Evolutionary conservation across 345 rosid species (phyloP), one percentile per base, ranked within the genome.

Genomic region (Dipteronia dyeriana): DNA sequence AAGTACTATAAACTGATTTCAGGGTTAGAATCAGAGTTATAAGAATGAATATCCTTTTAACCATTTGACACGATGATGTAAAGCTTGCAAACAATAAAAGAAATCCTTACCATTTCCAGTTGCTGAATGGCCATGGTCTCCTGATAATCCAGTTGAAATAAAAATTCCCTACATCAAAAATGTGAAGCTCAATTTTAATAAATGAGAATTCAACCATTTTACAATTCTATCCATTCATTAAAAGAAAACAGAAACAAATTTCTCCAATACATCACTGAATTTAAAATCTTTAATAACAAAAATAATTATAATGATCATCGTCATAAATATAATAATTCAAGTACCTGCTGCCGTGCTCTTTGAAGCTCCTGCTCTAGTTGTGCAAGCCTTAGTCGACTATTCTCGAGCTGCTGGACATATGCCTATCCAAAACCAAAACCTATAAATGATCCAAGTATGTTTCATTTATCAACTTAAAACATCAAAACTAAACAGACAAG

Each of bases 391-490:
- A 88, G 70, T 41, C 92, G 83, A 75, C 97, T 87, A 73, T 61
- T 88, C 88, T 93, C 98, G 11, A 95, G 94, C 80, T 91, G 99
- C 88, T 91, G 98, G 76, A 93, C 97, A 83, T 93, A 95, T 73
- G 96, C 99, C 98, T 95, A 82, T 65, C 73, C 85, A 90, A 88
- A 86, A 82, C 74, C 83, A 79, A 85, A 85, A 84, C 84, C 86
- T 75, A 88, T 84, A 71, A 89, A 78, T 80, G 70, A 84, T 79
- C 80, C 81, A 82, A 75, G 74, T 79, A 77, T 84, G 79, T 76
- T 73, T 74, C 59, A 70, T 71, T 79, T 60, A 77, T 62, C 38
- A 79, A 77, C 59, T 25, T 60, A 74, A 75, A 62, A 61, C 26
- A 63, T 71, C 22, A 29, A 6, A 65, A 43, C 43, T n/a, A 64